Evolutionary conservation across 2,329 filamentous ascomycete species (phyloP), one percentile per base, ranked within the genome.

Genomic region (Cryphonectria carpinicola): DNA sequence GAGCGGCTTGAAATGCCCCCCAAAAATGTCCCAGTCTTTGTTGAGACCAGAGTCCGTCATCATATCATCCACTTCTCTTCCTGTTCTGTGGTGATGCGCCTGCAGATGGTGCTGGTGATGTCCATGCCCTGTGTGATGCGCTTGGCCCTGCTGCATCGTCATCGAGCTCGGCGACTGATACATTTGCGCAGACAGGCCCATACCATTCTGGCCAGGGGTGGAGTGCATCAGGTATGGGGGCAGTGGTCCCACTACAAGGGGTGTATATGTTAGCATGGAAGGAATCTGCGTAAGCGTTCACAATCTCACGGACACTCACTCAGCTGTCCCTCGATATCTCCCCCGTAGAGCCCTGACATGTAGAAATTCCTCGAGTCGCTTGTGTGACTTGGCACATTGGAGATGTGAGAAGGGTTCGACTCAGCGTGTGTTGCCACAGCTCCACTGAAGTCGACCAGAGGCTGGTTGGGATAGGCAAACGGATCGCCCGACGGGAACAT

Each of bases 401-500:
- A 77, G 60, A 78, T 76, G 54, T 76, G 75, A 35, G 77, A 79
- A 78, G 65, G 77, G 75, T 76, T 81, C 78, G 66, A 76, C 76
- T 72, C 78, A 74, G 43, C 72, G 70, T 72, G 80, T 74, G 74
- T 79, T 73, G 68, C 78, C 77, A n/a, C 78, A 75, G 72, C 79
- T 80, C 39, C 77, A 74, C 37, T 80, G 56, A 88, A 83, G 74
- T 88, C 84, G 82, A 91, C 90, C 83, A 92, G 88, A 0, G 92
- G 90, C 74, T 93, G 92, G 76, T 91, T 93, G 0, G 92, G 92
- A 76, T 95, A 96, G 0, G 90, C 91, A 73, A 95, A 92, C 0
- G 93, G 92, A 75, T 95, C 92, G 46, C 88, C 87, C 0, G 92
- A 91, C 1, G 92, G 90, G 76, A 95, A 95, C 91, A 95, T 94